Conservation (phyloP, 169 alveolate species). For the Plasmodium gaboni region DNA sequence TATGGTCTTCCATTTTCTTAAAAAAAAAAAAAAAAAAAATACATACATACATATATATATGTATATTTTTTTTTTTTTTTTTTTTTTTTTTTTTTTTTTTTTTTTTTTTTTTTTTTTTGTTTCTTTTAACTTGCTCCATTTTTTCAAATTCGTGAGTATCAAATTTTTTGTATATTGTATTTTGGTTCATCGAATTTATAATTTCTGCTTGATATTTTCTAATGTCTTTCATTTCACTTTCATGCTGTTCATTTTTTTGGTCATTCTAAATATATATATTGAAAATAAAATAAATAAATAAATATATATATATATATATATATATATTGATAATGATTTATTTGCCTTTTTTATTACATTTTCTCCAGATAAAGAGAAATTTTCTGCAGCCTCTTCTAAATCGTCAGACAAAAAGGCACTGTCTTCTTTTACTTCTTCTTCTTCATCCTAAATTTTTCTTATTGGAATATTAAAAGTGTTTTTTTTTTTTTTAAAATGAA, state of each 20-base stretch:
- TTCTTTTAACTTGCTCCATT: conserved; percentile 30
- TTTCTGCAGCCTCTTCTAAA: conserved; percentile 67
- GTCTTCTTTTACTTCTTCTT: conserved; percentile 66
- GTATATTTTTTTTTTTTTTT: too few relatives aligned
- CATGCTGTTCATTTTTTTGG: conserved; percentile 1
- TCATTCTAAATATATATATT: conserved; percentile 2
- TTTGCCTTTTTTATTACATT: not conserved
- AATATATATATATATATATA: too few relatives aligned
- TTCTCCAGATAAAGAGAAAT: conserved; percentile 30
- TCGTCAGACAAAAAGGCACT: conserved; percentile 43
- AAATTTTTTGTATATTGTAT: conserved; percentile 37
- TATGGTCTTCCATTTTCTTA: conserved; percentile 38
- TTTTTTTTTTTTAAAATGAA: not conserved
- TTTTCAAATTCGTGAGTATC: conserved; percentile 46
- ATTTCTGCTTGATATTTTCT: conserved; percentile 67
- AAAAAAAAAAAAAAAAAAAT: conserved; percentile 9
- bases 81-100: too few relatives aligned
- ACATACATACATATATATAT: not conserved
- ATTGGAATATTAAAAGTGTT: conserved; percentile 13
- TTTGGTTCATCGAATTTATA: conserved; percentile 53
- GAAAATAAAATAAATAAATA: not conserved
- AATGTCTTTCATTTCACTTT: conserved; percentile 20
- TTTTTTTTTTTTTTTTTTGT: not conserved
- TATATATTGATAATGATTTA: not conserved
- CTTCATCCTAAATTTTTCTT: conserved; percentile 61